These are phyloP conservation scores for Acidiella bohemica DNA, from an alignment of 495 filamentous ascomycete genomes.

Conservation along the genomic window DNA sequence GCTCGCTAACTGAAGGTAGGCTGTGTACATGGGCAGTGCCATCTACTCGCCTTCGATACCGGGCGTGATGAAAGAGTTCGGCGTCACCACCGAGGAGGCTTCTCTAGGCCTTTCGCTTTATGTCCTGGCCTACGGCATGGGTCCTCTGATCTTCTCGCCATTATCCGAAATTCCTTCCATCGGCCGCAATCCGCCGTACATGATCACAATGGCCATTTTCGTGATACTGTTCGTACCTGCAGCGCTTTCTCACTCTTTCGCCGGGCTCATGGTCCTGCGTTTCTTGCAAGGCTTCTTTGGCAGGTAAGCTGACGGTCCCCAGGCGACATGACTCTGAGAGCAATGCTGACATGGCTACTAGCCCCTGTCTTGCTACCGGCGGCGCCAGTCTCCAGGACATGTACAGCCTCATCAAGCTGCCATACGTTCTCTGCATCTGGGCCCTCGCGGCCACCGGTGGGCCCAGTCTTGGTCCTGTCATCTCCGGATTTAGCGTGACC, in stretches of 20 bases:
- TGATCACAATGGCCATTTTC: constrained; percentile 35
- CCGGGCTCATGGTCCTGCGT: constrained; percentile 37
- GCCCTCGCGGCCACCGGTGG: constrained; percentile 33
- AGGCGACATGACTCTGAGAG: neutral
- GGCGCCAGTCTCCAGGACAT: constrained; percentile 43
- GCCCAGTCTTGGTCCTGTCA: constrained; percentile 47
- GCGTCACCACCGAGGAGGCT: constrained; percentile 29
- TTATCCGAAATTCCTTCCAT: constrained; percentile 35
- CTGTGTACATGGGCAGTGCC: constrained; percentile 37
- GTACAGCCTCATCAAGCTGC: constrained; percentile 40
- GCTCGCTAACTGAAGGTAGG: too few species aligned
- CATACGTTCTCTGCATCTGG: constrained; percentile 42
- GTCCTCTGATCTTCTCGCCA: constrained; percentile 35
- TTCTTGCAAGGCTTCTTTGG: constrained; percentile 46
- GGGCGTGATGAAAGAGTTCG: constrained; percentile 33
- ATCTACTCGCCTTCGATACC: constrained; percentile 34
- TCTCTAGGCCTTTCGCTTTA: constrained; percentile 41
- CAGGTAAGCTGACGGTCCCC: too few species aligned
- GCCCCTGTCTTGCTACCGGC: constrained; percentile 38
- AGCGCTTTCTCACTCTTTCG: constrained; percentile 36
- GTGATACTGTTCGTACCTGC: constrained; percentile 38
- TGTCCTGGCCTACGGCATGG: constrained; percentile 39
- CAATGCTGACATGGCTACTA: neutral
- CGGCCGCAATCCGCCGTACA: constrained; percentile 36
- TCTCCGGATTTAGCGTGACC: constrained; percentile 50